Evolutionary conservation across 1,284 basidiomycete genomes (phyloP).

Genomic region (Boletus albobrunnescens): DNA sequence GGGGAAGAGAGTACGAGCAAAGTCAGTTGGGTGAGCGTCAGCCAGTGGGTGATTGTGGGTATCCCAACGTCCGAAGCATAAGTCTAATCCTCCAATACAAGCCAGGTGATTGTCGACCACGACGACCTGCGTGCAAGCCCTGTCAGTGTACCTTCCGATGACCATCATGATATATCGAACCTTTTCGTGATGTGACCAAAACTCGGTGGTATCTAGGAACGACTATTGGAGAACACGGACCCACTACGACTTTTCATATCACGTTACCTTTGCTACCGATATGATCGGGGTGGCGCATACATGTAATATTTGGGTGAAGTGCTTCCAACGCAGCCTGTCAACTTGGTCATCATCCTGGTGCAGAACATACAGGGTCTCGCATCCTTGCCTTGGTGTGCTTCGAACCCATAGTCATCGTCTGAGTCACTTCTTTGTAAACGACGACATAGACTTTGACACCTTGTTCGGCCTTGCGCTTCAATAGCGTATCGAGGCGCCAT

Average conservation of each 20-base stretch:
- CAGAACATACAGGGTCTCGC: neutral
- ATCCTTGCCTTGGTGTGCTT: slow-evolving; percentile 72
- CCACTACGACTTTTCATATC: neutral
- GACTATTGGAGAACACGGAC: neutral
- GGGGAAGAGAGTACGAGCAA: slow-evolving; percentile 79
- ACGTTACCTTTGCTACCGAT: slow-evolving; percentile 70
- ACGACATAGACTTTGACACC: slow-evolving; percentile 88
- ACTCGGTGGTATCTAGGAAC: slow-evolving; percentile 61
- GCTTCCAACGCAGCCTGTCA: slow-evolving; percentile 67
- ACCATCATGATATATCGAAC: slow-evolving; percentile 13
- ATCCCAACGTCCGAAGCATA: slow-evolving; percentile 96
- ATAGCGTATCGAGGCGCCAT: slow-evolving; percentile 81
- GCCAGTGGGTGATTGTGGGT: slow-evolving; percentile 82
- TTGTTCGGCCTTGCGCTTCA: slow-evolving; percentile 83
- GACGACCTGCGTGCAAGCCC: slow-evolving; percentile 47
- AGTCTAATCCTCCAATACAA: slow-evolving; percentile 81
- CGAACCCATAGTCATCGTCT: slow-evolving; percentile 86
- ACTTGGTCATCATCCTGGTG: slow-evolving; percentile 2
- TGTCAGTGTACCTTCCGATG: neutral
- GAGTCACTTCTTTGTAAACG: slow-evolving; percentile 88
- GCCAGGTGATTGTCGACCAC: slow-evolving; percentile 84
- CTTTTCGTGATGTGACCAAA: slow-evolving; percentile 85
- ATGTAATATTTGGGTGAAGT: slow-evolving; percentile 83
- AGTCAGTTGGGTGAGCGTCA: slow-evolving; percentile 86
- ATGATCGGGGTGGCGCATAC: slow-evolving; percentile 87